These are phyloP conservation scores for Pelargonium nanum DNA, from an alignment of 345 rosid species.

Conservation along the genomic window DNA sequence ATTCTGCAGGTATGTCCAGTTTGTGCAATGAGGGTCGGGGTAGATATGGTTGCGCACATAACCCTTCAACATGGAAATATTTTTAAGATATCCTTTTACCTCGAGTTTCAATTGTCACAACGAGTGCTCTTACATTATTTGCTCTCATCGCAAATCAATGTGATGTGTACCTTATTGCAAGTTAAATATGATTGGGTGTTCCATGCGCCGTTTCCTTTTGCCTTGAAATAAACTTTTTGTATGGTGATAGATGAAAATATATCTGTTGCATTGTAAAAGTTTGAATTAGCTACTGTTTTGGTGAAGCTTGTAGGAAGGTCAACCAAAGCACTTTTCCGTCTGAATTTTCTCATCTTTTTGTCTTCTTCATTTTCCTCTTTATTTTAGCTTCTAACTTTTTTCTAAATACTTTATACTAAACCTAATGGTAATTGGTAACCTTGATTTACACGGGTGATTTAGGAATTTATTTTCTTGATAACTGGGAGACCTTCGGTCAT, in stretches of 20 bases:
- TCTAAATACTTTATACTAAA: no score
- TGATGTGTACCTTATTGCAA: neutral
- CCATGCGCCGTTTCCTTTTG: neutral
- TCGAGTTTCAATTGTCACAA: neutral
- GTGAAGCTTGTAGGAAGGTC: neutral
- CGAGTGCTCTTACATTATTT: neutral
- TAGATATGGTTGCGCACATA: constrained; percentile 96
- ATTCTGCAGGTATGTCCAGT: constrained; percentile 81
- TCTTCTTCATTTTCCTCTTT: neutral
- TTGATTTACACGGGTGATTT: no score
- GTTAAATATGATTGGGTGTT: neutral
- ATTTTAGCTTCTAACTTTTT: neutral
- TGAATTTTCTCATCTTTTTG: neutral
- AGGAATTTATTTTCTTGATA: neutral
- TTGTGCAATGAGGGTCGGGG: constrained; percentile 78
- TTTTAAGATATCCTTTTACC: constrained; percentile 80
- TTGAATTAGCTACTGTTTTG: neutral
- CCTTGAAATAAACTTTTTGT: no score
- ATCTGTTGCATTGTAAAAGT: neutral
- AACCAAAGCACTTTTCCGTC: neutral
- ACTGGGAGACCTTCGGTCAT: no score
- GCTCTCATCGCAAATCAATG: neutral
- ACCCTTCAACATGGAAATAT: constrained; percentile 80
- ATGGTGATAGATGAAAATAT: no score
- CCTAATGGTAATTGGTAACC: neutral